phyloP scores from a whole-genome alignment of 140 eudicot genomes.

The Erigeron philadelphicus region DNA sequence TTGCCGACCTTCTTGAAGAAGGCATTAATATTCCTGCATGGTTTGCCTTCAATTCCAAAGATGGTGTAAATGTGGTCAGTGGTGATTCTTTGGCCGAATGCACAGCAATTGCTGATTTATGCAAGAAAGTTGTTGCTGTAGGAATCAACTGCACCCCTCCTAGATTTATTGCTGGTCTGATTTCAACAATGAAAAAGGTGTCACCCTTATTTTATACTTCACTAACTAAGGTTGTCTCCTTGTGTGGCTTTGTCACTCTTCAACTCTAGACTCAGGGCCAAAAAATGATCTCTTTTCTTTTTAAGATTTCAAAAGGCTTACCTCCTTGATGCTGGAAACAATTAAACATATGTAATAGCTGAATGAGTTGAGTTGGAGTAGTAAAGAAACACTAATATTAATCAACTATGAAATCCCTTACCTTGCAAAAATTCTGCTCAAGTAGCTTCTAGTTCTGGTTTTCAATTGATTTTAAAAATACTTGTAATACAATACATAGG shows the following conservation, averaged over 20 bases:
- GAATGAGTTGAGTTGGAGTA: no score
- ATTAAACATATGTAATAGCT: not conserved
- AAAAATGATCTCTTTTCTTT: no score
- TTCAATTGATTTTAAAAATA: no score
- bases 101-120: slow-evolving; percentile 58
- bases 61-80: slow-evolving; percentile 66
- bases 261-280: no score
- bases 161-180: slow-evolving; percentile 50
- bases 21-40: slow-evolving; percentile 69
- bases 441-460: no score
- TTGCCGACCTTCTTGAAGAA: slow-evolving; percentile 78
- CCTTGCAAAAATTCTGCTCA: no score
- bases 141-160: slow-evolving; percentile 92
- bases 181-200: slow-evolving; percentile 53
- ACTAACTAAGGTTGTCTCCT: no score
- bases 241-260: no score
- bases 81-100: slow-evolving; percentile 76
- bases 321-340: slow-evolving; percentile 1
- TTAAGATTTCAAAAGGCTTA: not conserved
- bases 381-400: no score
- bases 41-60: slow-evolving; percentile 75
- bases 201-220: not conserved
- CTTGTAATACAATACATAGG: no score
- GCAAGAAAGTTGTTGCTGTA: slow-evolving; percentile 62
- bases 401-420: no score